Base-by-base conservation (phyloP, 495 filamentous ascomycete species). In the Cairneyella variabilis region DNA sequence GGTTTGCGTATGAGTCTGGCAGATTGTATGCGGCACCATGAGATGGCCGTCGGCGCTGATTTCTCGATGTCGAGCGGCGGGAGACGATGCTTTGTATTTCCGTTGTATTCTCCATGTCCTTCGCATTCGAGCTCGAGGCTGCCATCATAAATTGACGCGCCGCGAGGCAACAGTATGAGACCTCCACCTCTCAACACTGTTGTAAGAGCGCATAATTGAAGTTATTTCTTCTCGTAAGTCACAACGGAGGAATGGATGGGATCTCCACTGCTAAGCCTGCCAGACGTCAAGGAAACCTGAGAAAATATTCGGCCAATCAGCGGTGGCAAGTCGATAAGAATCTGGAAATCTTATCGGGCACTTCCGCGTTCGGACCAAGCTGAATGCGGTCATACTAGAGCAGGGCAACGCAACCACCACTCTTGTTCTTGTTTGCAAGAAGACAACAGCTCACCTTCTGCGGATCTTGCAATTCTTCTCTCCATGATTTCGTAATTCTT, bases 1-100 rank as follows among this genome's bases (percentile, higher is more conserved):
- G 65, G 57, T 76, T 74, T 18, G 50, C 63, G 54, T 77, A 79
- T 1, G 56, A 5, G 14, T 28, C 46, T 32, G 54, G 59, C 3
- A 55, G 34, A 41, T 54, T 50, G 36, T 61, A 58, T 6, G 32
- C 54, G n/a, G 28, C 22, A 39, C 37, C 40, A 10, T 53, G 42
- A 1, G 42, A 45, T 2, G 12, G 14, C 11, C 25, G 20, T 27
- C 36, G 30, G 21, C 8, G 14, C 39, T 23, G 28, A 22, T 7
- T 11, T 21, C 12, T 39, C 3, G 48, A 51, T 3, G n/a, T 12
- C 6, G 48, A 42, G 11, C 23, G 10, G 18, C 22, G 20, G 10
- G 48, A n/a, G 14, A 40, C 26, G 10, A 26, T 51, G 34, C 22
- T 27, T 25, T 40, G 48, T 5, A 41, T 34, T 22, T 51, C 21